phyloP scores from a whole-genome alignment of 495 filamentous ascomycete species.

The Tuber calosporum region DNA sequence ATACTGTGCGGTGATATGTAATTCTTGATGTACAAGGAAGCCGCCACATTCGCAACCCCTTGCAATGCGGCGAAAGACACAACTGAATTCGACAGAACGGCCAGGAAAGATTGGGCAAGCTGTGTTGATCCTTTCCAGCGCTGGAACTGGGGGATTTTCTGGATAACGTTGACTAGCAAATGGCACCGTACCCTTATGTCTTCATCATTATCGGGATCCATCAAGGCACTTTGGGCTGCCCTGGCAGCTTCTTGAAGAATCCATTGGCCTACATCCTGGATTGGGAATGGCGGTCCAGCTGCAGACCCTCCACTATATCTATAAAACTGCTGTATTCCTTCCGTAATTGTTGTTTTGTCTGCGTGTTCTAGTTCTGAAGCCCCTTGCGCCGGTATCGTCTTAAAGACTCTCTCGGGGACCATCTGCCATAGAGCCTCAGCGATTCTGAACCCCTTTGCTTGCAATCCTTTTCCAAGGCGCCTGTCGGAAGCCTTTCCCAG shows the following conservation, averaged over 20 bases:
- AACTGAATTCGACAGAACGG: constrained; percentile 20
- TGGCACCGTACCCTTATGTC: constrained; percentile 34
- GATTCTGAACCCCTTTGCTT: constrained; percentile 49
- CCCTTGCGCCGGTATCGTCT: constrained; percentile 38
- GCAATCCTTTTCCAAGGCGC: constrained; percentile 16
- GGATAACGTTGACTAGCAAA: constrained; percentile 36
- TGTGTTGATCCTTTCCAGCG: constrained; percentile 19
- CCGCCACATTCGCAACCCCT: constrained; percentile 36
- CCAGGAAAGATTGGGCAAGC: constrained; percentile 31
- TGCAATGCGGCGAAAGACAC: constrained; percentile 37
- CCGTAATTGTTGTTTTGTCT: constrained; percentile 47
- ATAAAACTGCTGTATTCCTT: constrained; percentile 61
- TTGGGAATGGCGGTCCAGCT: constrained; percentile 22
- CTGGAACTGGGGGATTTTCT: constrained; percentile 34
- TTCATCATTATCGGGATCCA: constrained; percentile 5
- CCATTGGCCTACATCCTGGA: constrained; percentile 28
- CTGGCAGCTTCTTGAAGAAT: constrained; percentile 29
- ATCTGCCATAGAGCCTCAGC: constrained; percentile 55
- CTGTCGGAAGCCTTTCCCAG: constrained; percentile 45
- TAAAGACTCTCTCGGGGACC: constrained; percentile 65
- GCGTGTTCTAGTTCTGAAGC: constrained; percentile 19
- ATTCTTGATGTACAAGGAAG: constrained; percentile 36
- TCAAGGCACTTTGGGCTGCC: constrained; percentile 19
- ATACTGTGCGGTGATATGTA: constrained; percentile 43
- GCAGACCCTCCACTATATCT: constrained; percentile 26